Conservation (phyloP, 495 filamentous ascomycete species). For the Lindgomyces ingoldianus region DNA sequence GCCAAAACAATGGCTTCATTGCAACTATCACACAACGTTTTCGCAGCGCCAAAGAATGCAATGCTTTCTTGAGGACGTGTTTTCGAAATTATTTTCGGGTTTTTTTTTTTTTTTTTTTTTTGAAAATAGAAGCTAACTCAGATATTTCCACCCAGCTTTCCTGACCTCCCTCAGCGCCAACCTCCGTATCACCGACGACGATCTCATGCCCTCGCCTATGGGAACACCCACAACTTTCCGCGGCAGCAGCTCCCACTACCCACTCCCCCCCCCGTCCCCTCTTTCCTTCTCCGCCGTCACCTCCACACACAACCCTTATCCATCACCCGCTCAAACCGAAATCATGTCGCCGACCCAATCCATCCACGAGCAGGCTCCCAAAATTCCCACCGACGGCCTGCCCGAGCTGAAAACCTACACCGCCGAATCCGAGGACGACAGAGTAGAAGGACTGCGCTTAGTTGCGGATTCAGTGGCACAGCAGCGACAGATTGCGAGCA, state of each 20-base stretch:
- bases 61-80: too few relatives aligned
- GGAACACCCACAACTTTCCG: slow-evolving; percentile 39
- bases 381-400: slow-evolving; percentile 15
- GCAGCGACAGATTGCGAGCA: slow-evolving; percentile 59
- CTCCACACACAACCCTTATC: slow-evolving; percentile 31
- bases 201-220: slow-evolving; percentile 42
- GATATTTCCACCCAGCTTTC: slow-evolving; percentile 39
- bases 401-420: slow-evolving; percentile 40
- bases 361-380: slow-evolving; percentile 4
- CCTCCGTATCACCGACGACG: slow-evolving; percentile 43
- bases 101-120: too few relatives aligned
- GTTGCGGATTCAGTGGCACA: slow-evolving; percentile 66
- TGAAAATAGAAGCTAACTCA: not conserved
- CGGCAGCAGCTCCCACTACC: slow-evolving; percentile 13
- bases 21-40: too few relatives aligned
- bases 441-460: slow-evolving; percentile 72
- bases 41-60: too few relatives aligned
- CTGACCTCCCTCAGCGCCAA: slow-evolving; percentile 47
- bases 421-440: slow-evolving; percentile 50
- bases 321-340: slow-evolving; percentile 33
- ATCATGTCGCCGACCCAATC: slow-evolving; percentile 15
- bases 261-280: slow-evolving; percentile 37
- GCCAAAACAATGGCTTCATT: too few relatives aligned
- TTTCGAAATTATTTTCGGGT: too few relatives aligned
- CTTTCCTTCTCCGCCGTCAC: slow-evolving; percentile 40